Base-by-base conservation (phyloP, 2,329 filamentous ascomycete species). In the Diatrype stigma region DNA sequence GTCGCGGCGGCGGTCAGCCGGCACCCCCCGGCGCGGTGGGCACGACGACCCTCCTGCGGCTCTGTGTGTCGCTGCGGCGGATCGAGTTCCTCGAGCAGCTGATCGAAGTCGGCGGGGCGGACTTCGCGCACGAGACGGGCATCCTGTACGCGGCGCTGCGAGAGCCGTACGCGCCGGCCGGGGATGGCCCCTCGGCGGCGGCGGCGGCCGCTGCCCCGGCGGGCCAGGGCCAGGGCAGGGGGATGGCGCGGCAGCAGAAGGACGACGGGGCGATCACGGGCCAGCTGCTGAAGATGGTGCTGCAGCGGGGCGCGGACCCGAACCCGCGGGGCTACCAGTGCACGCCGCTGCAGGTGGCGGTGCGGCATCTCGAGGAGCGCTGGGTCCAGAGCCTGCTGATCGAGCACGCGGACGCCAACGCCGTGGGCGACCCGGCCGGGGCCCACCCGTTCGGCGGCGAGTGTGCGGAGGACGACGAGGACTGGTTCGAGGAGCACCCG, bases 261-360 rank as follows among this genome's bases (percentile, higher is more conserved):
- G 32, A 48, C 22, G 54, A 56, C 21, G 50, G 48, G n/a, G 35
- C 45, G 4, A 30, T 16, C 6, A 56, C 59, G 4, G 51, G 56
- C 23, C 48, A 55, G 32, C 37, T 56, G 23, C 48, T 61, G 23
- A 56, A 57, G 45, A 54, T 57, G 23, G 38, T 59, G 16, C 55
- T 61, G 21, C 53, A 55, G 47, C 48, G 45, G n/a, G 56, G 56
- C 6, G 55, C 57, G 3, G 50, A 60, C 30, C 55, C 59, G 7
- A 51, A 59, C 34, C 59, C 59, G 8, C 16, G 35, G 3, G 54
- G 50, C 8, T 52, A 35, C 32, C 34, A 23, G 34, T 61, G 51
- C 46, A 61, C 57, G 2, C 59, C 59, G 10, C 51, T 61, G 21
- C 57, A 61, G 28, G 23, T 38, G n/a, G 57, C 59, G 21, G 53